These are phyloP conservation scores for Saprolegnia diclina DNA, from an alignment of 352 stramenopile species.

Conservation along the genomic window DNA sequence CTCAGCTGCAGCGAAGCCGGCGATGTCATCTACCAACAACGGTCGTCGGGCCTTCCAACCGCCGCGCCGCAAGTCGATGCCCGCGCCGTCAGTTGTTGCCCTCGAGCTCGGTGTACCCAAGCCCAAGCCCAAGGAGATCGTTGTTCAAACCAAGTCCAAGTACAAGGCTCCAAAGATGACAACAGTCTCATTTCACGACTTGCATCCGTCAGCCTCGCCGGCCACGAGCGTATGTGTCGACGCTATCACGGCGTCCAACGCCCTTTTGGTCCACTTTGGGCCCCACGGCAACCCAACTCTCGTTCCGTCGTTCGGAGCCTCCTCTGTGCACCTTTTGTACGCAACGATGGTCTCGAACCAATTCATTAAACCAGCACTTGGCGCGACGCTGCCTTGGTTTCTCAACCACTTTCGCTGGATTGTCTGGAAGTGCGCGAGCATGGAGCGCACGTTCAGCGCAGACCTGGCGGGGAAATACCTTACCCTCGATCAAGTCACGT, in stretches of 20 bases:
- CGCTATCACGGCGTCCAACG: background rate
- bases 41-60: slow-evolving; percentile 1
- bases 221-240: background rate
- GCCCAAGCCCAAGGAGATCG: background rate
- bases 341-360: slow-evolving; percentile 20
- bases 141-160: background rate
- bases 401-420: slow-evolving; percentile 69
- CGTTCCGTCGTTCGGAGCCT: background rate
- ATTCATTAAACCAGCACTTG: slow-evolving; percentile 14
- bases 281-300: background rate
- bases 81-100: background rate
- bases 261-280: background rate
- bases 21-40: background rate
- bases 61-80: background rate
- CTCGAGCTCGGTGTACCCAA: background rate
- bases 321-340: slow-evolving; percentile 14
- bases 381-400: slow-evolving; percentile 53
- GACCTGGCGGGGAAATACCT: slow-evolving; percentile 53
- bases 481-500: slow-evolving; percentile 51
- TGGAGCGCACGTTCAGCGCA: slow-evolving; percentile 43
- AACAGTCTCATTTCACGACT: background rate
- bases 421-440: slow-evolving; percentile 60
- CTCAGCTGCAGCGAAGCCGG: background rate
- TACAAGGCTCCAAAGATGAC: slow-evolving; percentile 1
- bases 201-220: background rate